These are phyloP conservation scores for Talaromyces albobiverticillius DNA, from an alignment of 2,329 filamentous ascomycete genomes.

Conservation along the genomic window DNA sequence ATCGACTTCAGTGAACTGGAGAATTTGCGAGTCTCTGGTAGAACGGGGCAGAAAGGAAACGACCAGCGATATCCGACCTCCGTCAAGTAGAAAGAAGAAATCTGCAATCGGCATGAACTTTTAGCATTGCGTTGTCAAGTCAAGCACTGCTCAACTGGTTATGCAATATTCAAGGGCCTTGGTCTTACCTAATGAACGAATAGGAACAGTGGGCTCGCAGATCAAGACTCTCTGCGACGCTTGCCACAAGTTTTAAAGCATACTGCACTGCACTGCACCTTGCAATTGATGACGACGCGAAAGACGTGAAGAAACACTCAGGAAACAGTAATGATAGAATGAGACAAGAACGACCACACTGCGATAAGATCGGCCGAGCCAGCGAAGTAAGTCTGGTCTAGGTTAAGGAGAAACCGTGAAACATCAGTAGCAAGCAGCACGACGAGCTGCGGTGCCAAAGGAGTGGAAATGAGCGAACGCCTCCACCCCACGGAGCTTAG, in stretches of 20 bases:
- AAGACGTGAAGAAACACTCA: neutral
- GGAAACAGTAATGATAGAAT: neutral
- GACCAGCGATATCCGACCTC: conserved; percentile 12
- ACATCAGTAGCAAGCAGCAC: neutral
- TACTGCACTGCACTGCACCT: conserved; percentile 2
- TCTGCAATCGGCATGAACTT: neutral
- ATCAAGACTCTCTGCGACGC: conserved; percentile 5
- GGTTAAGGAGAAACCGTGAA: conserved; percentile 10
- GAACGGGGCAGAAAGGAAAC: conserved; percentile 1
- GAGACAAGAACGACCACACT: neutral
- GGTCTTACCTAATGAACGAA: neutral
- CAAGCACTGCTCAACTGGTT: too few species aligned
- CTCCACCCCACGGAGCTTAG: conserved; percentile 10
- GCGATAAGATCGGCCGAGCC: neutral
- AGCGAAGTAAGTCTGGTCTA: neutral
- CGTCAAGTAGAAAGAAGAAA: conserved; percentile 1
- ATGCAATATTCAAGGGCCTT: neutral
- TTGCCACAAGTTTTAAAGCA: conserved; percentile 8
- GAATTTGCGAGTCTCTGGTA: neutral
- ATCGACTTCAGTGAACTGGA: neutral
- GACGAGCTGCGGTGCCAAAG: conserved; percentile 2
- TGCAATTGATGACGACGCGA: neutral
- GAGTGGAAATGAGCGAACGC: conserved; percentile 10
- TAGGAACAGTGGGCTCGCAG: neutral
- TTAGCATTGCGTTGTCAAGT: neutral